These are phyloP conservation scores for Sporothrix pallida DNA, from an alignment of 2,329 filamentous ascomycete species.

Conservation along the genomic window DNA sequence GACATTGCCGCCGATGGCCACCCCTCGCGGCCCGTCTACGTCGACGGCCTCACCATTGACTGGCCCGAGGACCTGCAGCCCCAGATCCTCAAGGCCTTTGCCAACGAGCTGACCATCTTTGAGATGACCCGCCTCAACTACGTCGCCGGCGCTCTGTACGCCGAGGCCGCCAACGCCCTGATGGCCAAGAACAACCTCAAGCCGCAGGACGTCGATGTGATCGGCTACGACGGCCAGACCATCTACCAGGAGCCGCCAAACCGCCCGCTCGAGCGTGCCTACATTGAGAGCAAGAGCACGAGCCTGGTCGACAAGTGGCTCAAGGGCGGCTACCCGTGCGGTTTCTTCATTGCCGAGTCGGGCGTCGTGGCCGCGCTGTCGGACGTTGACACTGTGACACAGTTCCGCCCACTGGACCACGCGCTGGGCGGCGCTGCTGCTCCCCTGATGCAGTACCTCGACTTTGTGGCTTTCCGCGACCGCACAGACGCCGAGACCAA, in stretches of 20 bases:
- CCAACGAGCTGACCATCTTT: conserved; percentile 42
- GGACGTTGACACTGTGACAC: conserved; percentile 43
- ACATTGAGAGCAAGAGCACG: conserved; percentile 38
- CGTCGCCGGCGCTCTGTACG: conserved; percentile 42
- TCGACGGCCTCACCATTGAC: conserved; percentile 43
- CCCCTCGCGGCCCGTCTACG: conserved; percentile 40
- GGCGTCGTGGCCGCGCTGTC: conserved; percentile 44
- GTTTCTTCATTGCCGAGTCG: conserved; percentile 44
- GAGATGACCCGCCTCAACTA: conserved; percentile 44
- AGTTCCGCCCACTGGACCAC: conserved; percentile 44
- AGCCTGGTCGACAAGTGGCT: conserved; percentile 42
- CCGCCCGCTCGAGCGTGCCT: conserved; percentile 38
- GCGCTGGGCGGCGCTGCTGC: conserved; percentile 43
- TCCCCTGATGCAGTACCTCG: conserved; percentile 45
- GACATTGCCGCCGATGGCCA: conserved; percentile 42
- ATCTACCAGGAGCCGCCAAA: conserved; percentile 45
- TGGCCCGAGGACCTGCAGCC: conserved; percentile 43
- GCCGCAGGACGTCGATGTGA: conserved; percentile 42
- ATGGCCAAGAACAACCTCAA: conserved; percentile 37
- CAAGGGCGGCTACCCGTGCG: conserved; percentile 42
- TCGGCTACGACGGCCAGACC: conserved; percentile 37
- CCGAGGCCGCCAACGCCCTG: conserved; percentile 42
- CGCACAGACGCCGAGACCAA: conserved; percentile 31
- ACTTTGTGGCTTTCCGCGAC: conserved; percentile 43
- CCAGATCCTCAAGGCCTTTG: conserved; percentile 41